Evolutionary conservation across 2,329 filamentous ascomycete genomes (phyloP).

Genomic region (Cladosporium sphaerospermum): DNA sequence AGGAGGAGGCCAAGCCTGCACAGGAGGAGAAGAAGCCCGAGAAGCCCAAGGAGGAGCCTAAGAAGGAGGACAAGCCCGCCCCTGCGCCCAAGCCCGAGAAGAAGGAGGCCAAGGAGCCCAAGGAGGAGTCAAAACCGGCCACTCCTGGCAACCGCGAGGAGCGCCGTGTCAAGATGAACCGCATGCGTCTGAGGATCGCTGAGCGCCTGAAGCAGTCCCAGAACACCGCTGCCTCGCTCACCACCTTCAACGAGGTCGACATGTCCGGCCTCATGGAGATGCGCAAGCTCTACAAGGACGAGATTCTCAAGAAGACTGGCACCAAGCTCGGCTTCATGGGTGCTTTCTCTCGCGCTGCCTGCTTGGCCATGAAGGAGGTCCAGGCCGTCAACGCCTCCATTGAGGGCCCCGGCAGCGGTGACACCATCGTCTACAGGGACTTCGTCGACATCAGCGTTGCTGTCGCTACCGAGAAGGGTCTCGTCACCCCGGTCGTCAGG

Average conservation of each 20-base stretch:
- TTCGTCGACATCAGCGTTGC: slow-evolving; percentile 98
- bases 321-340: slow-evolving; percentile 99
- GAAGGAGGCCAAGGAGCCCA: slow-evolving; percentile 39
- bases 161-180: slow-evolving; percentile 97
- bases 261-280: slow-evolving; percentile 98
- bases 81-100: slow-evolving; percentile 32
- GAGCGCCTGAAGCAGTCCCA: slow-evolving; percentile 98
- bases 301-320: slow-evolving; percentile 88
- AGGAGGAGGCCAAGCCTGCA: slow-evolving; percentile 37
- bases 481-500: slow-evolving; percentile 92
- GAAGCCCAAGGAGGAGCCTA: slow-evolving; percentile 41
- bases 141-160: slow-evolving; percentile 70
- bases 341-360: slow-evolving; percentile 83
- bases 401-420: slow-evolving; percentile 87
- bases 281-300: slow-evolving; percentile 95
- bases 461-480: slow-evolving; percentile 93
- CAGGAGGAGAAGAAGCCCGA: slow-evolving; percentile 35
- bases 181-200: slow-evolving; percentile 94
- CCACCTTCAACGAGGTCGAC: slow-evolving; percentile 98
- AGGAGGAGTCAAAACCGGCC: slow-evolving; percentile 35
- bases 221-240: slow-evolving; percentile 93
- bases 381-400: slow-evolving; percentile 94
- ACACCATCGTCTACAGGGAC: slow-evolving; percentile 96
- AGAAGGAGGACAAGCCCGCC: slow-evolving; percentile 27
- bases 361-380: slow-evolving; percentile 91